Evolutionary conservation across 371 early-diverging fungal species (phyloP).

Genomic region (Saksenaea vasiformis): DNA sequence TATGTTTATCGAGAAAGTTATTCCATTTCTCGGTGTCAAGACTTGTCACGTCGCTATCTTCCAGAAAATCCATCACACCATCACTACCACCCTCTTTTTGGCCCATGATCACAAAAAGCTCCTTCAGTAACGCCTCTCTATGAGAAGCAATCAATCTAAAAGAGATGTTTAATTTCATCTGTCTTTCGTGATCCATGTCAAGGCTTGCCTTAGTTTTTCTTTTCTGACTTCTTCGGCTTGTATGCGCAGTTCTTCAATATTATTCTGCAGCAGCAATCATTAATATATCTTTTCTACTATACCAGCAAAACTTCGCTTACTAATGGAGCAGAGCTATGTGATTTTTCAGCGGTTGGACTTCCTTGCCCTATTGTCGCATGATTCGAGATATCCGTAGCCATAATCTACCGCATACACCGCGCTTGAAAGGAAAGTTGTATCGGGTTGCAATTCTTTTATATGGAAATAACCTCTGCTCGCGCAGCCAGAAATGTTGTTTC

Average conservation of each 20-base stretch:
- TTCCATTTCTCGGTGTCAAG: slow-evolving; percentile 22
- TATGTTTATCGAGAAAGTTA: slow-evolving; percentile 33
- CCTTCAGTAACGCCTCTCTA: slow-evolving; percentile 26
- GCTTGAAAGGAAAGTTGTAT: background rate
- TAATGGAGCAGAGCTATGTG: slow-evolving; percentile 12
- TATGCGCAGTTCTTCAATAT: slow-evolving; percentile 27
- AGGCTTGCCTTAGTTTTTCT: slow-evolving; percentile 27
- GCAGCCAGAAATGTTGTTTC: background rate
- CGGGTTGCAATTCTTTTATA: background rate
- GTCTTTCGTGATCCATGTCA: background rate
- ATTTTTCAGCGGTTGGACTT: slow-evolving; percentile 17
- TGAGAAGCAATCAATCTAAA: slow-evolving; percentile 24
- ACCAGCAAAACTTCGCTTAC: slow-evolving; percentile 8
- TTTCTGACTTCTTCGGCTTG: slow-evolving; percentile 28
- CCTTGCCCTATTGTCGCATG: slow-evolving; percentile 19
- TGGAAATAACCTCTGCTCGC: slow-evolving; percentile 6
- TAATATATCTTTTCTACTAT: background rate
- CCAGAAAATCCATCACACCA: slow-evolving; percentile 25
- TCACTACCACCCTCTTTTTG: slow-evolving; percentile 21
- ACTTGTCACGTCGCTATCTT: slow-evolving; percentile 13
- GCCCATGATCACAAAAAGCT: slow-evolving; percentile 31
- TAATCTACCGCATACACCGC: slow-evolving; percentile 18
- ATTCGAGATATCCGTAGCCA: slow-evolving; percentile 25
- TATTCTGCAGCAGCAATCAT: slow-evolving; percentile 14
- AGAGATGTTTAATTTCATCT: background rate